A percentile compares a stretch with the other conserved stretches of the same genome.
phyloP scores from a whole-genome alignment of 2,329 filamentous ascomycete species.

The Alternaria panax region DNA sequence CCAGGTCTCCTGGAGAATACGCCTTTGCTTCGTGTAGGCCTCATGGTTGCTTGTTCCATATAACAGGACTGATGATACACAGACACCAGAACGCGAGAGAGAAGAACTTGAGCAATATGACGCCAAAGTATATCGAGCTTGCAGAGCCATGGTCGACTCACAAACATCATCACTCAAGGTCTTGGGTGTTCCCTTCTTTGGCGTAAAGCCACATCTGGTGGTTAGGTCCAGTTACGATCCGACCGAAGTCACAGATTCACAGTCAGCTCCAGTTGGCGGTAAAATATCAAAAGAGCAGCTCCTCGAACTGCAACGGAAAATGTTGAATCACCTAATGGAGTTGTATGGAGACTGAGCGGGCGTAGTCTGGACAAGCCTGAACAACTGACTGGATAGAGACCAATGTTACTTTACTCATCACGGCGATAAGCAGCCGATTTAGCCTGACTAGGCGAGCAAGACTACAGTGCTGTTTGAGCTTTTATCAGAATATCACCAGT shows the following conservation, averaged over 20 bases:
- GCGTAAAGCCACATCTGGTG: constrained; percentile 35
- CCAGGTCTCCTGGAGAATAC: constrained; percentile 36
- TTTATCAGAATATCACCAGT: not conserved
- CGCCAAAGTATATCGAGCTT: constrained; percentile 67
- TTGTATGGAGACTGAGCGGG: constrained; percentile 36
- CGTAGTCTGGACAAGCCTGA: not conserved
- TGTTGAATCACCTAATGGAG: constrained; percentile 46
- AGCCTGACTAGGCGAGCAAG: not conserved
- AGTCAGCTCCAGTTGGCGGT: constrained; percentile 4
- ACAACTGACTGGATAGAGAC: not conserved
- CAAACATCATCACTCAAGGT: constrained; percentile 63
- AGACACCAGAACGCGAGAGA: constrained; percentile 58
- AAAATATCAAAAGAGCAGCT: constrained; percentile 41
- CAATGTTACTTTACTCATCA: not conserved
- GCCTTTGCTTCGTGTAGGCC: constrained; percentile 32
- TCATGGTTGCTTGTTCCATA: no score
- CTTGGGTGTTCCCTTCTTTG: constrained; percentile 54
- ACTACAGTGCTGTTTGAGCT: not conserved
- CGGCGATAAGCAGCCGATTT: not conserved
- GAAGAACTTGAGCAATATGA: constrained; percentile 67
- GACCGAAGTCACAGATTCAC: not conserved
- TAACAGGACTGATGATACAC: not conserved
- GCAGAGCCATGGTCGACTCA: constrained; percentile 65
- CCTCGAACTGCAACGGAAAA: constrained; percentile 44
- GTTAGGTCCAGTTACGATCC: constrained; percentile 29